Base-by-base conservation (phyloP, 106 monocot genomes). In the Apostasia ramifera region DNA sequence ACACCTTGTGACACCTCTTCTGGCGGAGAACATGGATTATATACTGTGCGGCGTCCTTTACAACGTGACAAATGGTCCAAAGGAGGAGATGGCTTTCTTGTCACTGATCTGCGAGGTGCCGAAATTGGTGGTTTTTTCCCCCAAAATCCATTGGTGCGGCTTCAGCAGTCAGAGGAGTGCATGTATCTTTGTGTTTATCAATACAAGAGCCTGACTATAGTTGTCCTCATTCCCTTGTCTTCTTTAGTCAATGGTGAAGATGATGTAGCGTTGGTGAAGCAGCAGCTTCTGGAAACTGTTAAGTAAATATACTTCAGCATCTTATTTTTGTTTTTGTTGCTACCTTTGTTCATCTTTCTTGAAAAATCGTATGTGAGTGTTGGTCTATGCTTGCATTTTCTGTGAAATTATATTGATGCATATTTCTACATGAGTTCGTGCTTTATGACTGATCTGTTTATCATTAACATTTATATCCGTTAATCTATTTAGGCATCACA, bases 31-130 rank as follows among this genome's bases (percentile, higher is more conserved):
- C 74, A 47, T 39, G 67, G 63, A 52, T 73, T 50, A 38, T 52
- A 56, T 78, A 57, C 74, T 69, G 69, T 79, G 9, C 76, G 62
- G 12, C 84, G 97, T 65, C 89, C 92, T 75, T 71, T 97, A 63
- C 87, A 85, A 68, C 80, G 77, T 72, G 83, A 85, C 26, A 92
- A 79, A 76, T 92, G 92, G 92, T 79, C 54, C 41, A 97, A 83
- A 85, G 87, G 89, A 66, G 89, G 83, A 60, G 97, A 97, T 81
- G 89, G 97, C n/a, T 97, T 89, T 82, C 70, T 97, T 69, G 71
- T 60, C 10, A 73, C 78, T 66, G 87, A 87, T 42, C 73, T 77
- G 43, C 74, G 79, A 70, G 74, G 63, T 71, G 44, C 47, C 67
- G 88, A 86, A 78, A 69, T 67, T 70, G 82, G 74, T 83, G 61